phyloP scores from a whole-genome alignment of 768 basidiomycete species.

The Suillus cothurnatus region DNA sequence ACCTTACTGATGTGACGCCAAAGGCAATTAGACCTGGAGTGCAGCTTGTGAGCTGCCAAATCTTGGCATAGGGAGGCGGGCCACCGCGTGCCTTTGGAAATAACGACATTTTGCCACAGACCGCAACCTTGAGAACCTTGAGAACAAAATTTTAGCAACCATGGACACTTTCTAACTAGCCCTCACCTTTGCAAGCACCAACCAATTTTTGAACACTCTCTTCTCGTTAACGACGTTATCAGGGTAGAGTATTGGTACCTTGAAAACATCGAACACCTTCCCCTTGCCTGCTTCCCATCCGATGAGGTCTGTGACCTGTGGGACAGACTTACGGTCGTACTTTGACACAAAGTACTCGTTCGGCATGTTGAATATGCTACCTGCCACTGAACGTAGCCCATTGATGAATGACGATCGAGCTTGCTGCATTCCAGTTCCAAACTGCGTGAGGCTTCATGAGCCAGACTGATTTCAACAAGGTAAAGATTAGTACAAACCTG shows the following conservation, averaged over 20 bases:
- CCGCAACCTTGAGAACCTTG: conserved; percentile 10
- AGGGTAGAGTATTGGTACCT: conserved; percentile 4
- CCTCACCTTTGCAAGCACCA: conserved; percentile 3
- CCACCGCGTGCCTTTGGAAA: not conserved
- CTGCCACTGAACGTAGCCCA: not conserved
- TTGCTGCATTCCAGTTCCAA: not conserved
- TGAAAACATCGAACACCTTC: not conserved
- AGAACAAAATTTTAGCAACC: not conserved
- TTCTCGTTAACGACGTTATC: not conserved
- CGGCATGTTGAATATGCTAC: conserved; percentile 5
- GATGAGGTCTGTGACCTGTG: not conserved
- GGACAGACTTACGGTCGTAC: not conserved
- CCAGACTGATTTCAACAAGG: not conserved
- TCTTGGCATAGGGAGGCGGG: not conserved
- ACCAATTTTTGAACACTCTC: conserved; percentile 1
- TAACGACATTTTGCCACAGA: conserved; percentile 6
- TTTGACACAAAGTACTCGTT: not conserved
- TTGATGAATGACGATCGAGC: conserved; percentile 1
- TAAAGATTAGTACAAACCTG: not conserved
- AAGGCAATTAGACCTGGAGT: conserved; percentile 8
- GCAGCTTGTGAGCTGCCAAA: conserved; percentile 1
- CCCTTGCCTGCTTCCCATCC: not conserved
- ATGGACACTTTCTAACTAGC: no score
- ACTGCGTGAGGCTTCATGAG: no score
- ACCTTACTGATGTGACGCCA: not conserved